These are phyloP conservation scores for Flaveria brownii DNA, from an alignment of 129 eudicot species.

Conservation along the genomic window DNA sequence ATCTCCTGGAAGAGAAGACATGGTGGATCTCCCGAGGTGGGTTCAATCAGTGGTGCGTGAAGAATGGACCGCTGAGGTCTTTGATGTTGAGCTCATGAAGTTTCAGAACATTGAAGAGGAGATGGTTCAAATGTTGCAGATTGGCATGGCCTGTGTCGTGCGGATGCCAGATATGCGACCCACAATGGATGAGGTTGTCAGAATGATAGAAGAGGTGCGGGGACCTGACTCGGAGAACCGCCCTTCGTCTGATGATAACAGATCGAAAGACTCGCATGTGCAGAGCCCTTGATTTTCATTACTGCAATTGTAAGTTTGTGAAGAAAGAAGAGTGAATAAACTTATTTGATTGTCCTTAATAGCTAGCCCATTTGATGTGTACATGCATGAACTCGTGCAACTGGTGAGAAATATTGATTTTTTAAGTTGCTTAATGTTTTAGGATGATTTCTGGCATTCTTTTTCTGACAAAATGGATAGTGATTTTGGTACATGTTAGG, in stretches of 20 bases:
- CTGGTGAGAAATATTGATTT: slow-evolving; percentile 23
- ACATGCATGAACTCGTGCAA: slow-evolving; percentile 37
- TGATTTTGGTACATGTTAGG: too few species aligned
- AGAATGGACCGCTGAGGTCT: slow-evolving; percentile 94
- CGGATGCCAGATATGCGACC: slow-evolving; percentile 80
- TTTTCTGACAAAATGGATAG: background rate
- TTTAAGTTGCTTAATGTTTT: background rate
- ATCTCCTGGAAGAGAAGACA: slow-evolving; percentile 75
- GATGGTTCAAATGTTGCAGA: slow-evolving; percentile 95
- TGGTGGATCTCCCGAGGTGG: slow-evolving; percentile 86
- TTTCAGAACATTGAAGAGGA: slow-evolving; percentile 79
- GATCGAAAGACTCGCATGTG: slow-evolving; percentile 64
- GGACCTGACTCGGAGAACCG: slow-evolving; percentile 71
- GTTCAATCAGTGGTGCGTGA: slow-evolving; percentile 93
- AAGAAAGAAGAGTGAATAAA: slow-evolving; percentile 41
- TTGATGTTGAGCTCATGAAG: slow-evolving; percentile 74
- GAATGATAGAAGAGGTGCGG: slow-evolving; percentile 84
- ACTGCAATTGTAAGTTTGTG: slow-evolving; percentile 36
- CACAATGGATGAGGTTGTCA: slow-evolving; percentile 67
- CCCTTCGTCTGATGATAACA: slow-evolving; percentile 72
- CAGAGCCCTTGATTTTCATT: slow-evolving; percentile 55
- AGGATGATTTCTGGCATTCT: background rate
- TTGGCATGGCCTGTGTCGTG: slow-evolving; percentile 83
- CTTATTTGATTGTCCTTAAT: slow-evolving; percentile 29
- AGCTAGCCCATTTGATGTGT: slow-evolving; percentile 31